Evolutionary conservation across 352 stramenopile species (phyloP).

Genomic region (Globisporangium cylindrosporum): DNA sequence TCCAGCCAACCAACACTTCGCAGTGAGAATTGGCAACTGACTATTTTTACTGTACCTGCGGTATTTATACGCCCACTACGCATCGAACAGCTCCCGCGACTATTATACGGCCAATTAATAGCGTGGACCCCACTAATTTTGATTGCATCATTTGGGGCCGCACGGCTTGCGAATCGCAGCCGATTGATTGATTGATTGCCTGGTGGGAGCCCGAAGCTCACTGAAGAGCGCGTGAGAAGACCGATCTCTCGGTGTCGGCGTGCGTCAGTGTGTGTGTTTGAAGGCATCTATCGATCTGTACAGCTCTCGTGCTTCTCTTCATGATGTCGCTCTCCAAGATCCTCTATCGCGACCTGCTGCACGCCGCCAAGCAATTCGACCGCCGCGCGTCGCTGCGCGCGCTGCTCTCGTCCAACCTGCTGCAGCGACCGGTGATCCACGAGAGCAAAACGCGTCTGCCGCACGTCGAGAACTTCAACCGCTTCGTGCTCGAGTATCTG

Average conservation of each 20-base stretch:
- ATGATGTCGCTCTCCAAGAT: slow-evolving; percentile 49
- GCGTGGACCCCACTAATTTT: not conserved
- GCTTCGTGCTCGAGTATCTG: slow-evolving; percentile 46
- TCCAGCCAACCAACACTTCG: not conserved
- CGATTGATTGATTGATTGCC: slow-evolving; percentile 1
- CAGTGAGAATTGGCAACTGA: not conserved
- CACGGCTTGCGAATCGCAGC: not conserved
- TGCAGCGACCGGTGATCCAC: slow-evolving; percentile 34
- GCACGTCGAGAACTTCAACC: slow-evolving; percentile 66
- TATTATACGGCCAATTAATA: not conserved
- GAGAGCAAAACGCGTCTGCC: slow-evolving; percentile 33
- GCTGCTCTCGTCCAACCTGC: slow-evolving; percentile 59
- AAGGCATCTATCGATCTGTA: not conserved
- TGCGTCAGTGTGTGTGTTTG: not conserved
- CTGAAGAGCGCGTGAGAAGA: not conserved
- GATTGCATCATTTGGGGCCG: slow-evolving; percentile 3
- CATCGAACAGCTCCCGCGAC: not conserved
- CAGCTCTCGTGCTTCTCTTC: not conserved
- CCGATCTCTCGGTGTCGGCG: not conserved
- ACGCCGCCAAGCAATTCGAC: slow-evolving; percentile 52
- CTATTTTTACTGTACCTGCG: not conserved
- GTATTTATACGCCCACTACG: not conserved
- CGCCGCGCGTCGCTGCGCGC: slow-evolving; percentile 51
- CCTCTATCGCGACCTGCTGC: slow-evolving; percentile 73
- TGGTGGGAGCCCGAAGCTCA: not conserved